Percentiles rank a stretch among this genome's conserved stretches.
Conservation (phyloP, 2,329 filamentous ascomycete genomes). For the Nemania abortiva region DNA sequence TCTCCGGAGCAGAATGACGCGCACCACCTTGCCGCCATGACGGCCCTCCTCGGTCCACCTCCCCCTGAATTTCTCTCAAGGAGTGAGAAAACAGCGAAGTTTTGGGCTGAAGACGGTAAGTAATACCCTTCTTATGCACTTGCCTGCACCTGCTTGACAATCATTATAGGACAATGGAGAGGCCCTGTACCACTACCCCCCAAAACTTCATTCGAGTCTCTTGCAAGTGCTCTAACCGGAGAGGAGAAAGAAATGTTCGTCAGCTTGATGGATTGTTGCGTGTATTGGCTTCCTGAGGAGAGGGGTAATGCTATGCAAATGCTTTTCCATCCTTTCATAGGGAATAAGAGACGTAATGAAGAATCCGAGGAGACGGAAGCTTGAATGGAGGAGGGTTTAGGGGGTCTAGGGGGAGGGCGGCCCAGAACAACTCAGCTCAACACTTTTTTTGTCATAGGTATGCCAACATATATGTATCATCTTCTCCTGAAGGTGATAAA, state of each 20-base stretch:
- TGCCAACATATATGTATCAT: no score
- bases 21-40: constrained; percentile 24
- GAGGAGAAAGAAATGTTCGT: constrained; percentile 25
- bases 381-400: neutral
- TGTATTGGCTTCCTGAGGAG: constrained; percentile 19
- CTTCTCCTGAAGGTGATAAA: no score
- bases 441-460: no score
- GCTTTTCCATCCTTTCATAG: constrained; percentile 23
- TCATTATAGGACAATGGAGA: constrained; percentile 26
- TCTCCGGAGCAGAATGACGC: constrained; percentile 26
- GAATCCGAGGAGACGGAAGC: neutral
- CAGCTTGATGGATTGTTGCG: constrained; percentile 3
- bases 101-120: constrained; percentile 25
- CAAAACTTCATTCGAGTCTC: constrained; percentile 20
- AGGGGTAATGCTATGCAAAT: constrained; percentile 2
- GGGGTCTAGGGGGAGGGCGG: neutral
- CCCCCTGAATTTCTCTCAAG: constrained; percentile 19
- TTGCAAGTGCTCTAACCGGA: constrained; percentile 18
- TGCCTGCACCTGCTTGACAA: neutral
- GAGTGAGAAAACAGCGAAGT: constrained; percentile 26
- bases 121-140: neutral
- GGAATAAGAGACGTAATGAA: neutral
- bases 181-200: constrained; percentile 22
- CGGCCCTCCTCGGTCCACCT: constrained; percentile 26
- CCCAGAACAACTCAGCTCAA: neutral